Evolutionary conservation across 768 basidiomycete species (phyloP).

Genomic region (Trametes cinnabarina): DNA sequence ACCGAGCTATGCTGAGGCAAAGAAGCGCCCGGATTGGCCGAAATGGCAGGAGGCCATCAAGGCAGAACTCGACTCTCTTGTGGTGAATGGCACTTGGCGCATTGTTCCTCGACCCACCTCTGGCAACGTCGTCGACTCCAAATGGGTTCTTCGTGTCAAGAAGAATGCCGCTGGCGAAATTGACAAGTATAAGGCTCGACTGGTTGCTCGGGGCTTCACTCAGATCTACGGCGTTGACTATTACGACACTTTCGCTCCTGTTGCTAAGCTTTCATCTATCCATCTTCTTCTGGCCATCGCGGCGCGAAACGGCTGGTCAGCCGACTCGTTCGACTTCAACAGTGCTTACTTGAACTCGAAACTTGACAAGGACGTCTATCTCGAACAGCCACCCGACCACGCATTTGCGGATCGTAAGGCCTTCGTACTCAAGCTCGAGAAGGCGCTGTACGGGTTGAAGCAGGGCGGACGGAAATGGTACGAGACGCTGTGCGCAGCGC

Average conservation of each 20-base stretch:
- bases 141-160: constrained; percentile 33
- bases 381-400: constrained; percentile 12
- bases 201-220: no score
- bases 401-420: no score
- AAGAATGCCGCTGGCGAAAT: no score
- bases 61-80: constrained; percentile 13
- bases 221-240: constrained; percentile 31
- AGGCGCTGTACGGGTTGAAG: no score
- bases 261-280: constrained; percentile 22
- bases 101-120: neutral
- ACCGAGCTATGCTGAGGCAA: constrained; percentile 6
- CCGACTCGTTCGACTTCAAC: constrained; percentile 17
- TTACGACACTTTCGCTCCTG: constrained; percentile 28
- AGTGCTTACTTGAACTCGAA: constrained; percentile 14
- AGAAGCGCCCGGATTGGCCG: constrained; percentile 17
- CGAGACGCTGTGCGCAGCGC: no score
- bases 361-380: constrained; percentile 6
- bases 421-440: no score
- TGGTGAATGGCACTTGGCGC: constrained; percentile 12
- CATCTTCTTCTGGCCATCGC: constrained; percentile 27
- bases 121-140: constrained; percentile 28
- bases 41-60: constrained; percentile 14
- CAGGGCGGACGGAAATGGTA: no score
- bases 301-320: constrained; percentile 19
- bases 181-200: no score